Percentiles rank a stretch among this genome's conserved stretches.
These are phyloP conservation scores for Penstemon davidsonii DNA, from an alignment of 257 asterid species.

Conservation along the genomic window DNA sequence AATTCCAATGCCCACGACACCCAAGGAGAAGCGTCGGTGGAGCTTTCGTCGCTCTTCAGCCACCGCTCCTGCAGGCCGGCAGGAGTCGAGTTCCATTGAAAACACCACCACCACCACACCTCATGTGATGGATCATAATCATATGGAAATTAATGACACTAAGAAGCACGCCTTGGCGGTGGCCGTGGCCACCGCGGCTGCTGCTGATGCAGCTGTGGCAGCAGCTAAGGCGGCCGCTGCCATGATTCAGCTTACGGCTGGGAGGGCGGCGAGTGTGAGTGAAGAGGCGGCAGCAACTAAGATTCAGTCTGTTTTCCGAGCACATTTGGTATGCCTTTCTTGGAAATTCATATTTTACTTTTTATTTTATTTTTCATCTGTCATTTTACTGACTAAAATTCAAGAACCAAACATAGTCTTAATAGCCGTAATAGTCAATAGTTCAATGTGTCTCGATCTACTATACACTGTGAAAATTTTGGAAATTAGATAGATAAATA, in stretches of 20 bases:
- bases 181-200: slow-evolving; percentile 71
- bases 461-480: no score
- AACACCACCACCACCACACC: slow-evolving; percentile 23
- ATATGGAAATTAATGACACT: slow-evolving; percentile 36
- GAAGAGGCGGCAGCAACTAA: slow-evolving; percentile 66
- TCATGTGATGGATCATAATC: slow-evolving; percentile 20
- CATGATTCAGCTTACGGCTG: slow-evolving; percentile 54
- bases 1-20: slow-evolving; percentile 54
- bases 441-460: no score
- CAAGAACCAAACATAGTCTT: no score
- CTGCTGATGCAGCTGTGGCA: slow-evolving; percentile 68
- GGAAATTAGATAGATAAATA: no score
- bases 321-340: slow-evolving; percentile 57
- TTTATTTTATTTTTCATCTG: not conserved
- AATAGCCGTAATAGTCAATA: no score
- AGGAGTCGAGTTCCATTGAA: slow-evolving; percentile 35
- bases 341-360: not conserved
- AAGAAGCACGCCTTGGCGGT: slow-evolving; percentile 63
- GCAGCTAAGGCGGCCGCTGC: slow-evolving; percentile 83
- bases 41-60: slow-evolving; percentile 94
- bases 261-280: slow-evolving; percentile 24
- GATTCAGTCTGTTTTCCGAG: slow-evolving; percentile 81
- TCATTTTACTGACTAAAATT: not conserved
- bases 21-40: slow-evolving; percentile 86
- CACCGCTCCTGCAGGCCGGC: slow-evolving; percentile 43